Base-by-base conservation (phyloP, 83 land plant species). In the Thuja plicata region DNA sequence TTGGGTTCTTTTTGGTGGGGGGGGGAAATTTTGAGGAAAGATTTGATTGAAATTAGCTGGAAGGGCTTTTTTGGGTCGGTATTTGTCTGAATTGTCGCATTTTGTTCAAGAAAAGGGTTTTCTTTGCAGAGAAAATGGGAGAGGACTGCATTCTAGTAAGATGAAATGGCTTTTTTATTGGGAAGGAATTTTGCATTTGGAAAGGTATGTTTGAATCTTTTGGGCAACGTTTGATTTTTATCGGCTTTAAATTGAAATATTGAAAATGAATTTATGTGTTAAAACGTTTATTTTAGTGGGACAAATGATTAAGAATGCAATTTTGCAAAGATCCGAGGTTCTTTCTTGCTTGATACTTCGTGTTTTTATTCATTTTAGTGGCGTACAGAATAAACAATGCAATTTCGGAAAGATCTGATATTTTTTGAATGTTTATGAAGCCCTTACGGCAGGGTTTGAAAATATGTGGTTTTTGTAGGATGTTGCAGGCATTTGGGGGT, bases 401-500 rank as follows among this genome's bases (percentile, higher is more conserved):
- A 24, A 66, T 1, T 0, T 38, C 4, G 24, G 4, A 16, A 80
- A 80, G 46, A 80, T 21, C 21, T 8, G 48, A 10, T 41, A 6
- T 6, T 38, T 80, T 80, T 41, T 19, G 3, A 78, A 35, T 43
- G 40, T 35, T 79, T 79, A 5, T 21, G 84, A 50, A 41, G 24
- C 84, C 32, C 84, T 17, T 80, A 10, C n/a, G 48, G 84, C 30
- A 24, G 41, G 50, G 30, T 66, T 66, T 66, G 71, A 8, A 66
- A 66, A 24, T 66, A 2, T 7, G n/a, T 27, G 8, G 8, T 66
- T 66, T 43, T 66, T 66, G 88, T 13, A 52, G 17, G 17, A 88
- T 62, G 88, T 71, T 79, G 89, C 87, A 91, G 87, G 93, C 54
- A 45, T 87, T 7, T 70, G 91, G 76, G 27, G 87, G 78, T 62